A percentile compares a stretch with the other conserved stretches of the same genome.
Evolutionary conservation across 805 yeast species (phyloP).

Genomic region (Sugiyamaella americana): DNA sequence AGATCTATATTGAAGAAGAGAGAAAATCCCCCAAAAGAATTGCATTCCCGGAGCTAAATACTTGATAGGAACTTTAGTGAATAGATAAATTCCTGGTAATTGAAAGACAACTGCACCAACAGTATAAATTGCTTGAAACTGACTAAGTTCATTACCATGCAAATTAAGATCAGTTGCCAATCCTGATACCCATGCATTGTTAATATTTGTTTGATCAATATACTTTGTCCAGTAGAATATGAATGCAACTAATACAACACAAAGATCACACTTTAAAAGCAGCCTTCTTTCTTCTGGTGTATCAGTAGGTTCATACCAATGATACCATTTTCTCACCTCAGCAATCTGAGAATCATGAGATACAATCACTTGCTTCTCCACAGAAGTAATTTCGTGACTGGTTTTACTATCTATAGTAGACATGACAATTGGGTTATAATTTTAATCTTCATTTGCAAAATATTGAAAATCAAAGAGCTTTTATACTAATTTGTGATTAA

Average conservation of each 20-base stretch:
- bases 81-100: constrained; percentile 53
- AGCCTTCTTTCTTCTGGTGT: constrained; percentile 44
- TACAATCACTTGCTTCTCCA: too few relatives aligned
- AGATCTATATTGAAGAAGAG: constrained; percentile 46
- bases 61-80: constrained; percentile 52
- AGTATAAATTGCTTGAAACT: constrained; percentile 51
- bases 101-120: constrained; percentile 58
- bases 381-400: too few relatives aligned
- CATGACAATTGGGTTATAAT: too few relatives aligned
- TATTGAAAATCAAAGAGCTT: too few relatives aligned
- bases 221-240: constrained; percentile 65
- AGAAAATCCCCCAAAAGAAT: constrained; percentile 65
- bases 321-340: too few relatives aligned
- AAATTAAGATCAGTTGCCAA: constrained; percentile 51
- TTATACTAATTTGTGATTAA: too few relatives aligned
- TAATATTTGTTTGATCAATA: constrained; percentile 53
- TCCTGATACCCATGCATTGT: constrained; percentile 64
- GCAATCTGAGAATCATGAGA: too few relatives aligned
- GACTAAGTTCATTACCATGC: constrained; percentile 59
- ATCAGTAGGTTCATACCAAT: constrained; percentile 49
- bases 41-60: constrained; percentile 50
- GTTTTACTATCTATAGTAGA: too few relatives aligned
- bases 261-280: constrained; percentile 48
- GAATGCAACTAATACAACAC: constrained; percentile 51
- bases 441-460: too few relatives aligned